phyloP scores from a whole-genome alignment of 177 flowering plant species.

The Tripterygium wilfordii region DNA sequence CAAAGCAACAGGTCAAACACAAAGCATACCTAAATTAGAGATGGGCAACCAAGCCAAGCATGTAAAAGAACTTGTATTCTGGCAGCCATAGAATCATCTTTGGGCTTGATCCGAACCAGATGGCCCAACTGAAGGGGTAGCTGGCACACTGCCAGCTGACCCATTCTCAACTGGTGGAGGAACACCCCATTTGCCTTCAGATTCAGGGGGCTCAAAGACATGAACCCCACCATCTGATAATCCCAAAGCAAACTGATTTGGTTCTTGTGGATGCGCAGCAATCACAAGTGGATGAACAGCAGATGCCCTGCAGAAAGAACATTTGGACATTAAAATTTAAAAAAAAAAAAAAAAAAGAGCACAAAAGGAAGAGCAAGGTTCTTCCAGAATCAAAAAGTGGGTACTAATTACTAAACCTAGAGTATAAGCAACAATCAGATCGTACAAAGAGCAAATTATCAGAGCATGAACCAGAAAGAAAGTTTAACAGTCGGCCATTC shows the following conservation, averaged over 20 bases:
- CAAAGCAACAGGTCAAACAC: not conserved
- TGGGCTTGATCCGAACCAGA: conserved; percentile 72
- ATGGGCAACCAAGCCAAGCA: conserved; percentile 30
- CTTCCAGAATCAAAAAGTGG: too few species aligned
- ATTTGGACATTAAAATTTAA: too few species aligned
- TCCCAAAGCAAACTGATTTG: conserved; percentile 22
- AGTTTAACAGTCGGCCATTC: not conserved
- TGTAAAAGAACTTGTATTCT: conserved; percentile 25
- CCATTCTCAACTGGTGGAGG: conserved; percentile 49
- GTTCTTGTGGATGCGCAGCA: conserved; percentile 31
- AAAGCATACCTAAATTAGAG: conserved; percentile 22
- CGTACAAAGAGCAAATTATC: too few species aligned
- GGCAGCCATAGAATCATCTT: conserved; percentile 40
- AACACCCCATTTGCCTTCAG: conserved; percentile 27
- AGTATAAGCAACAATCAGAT: too few species aligned
- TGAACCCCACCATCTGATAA: conserved; percentile 22
- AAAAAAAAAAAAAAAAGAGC: too few species aligned
- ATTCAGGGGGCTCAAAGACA: conserved; percentile 27
- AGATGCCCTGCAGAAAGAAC: conserved; percentile 23
- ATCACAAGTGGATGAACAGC: conserved; percentile 15
- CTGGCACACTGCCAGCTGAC: conserved; percentile 35
- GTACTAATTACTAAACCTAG: too few species aligned
- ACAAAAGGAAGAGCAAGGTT: too few species aligned
- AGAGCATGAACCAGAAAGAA: too few species aligned
- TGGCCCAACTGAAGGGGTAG: conserved; percentile 41